These are phyloP conservation scores for Prunus yedoensis DNA, from an alignment of 331 rosid genomes.

Conservation along the genomic window DNA sequence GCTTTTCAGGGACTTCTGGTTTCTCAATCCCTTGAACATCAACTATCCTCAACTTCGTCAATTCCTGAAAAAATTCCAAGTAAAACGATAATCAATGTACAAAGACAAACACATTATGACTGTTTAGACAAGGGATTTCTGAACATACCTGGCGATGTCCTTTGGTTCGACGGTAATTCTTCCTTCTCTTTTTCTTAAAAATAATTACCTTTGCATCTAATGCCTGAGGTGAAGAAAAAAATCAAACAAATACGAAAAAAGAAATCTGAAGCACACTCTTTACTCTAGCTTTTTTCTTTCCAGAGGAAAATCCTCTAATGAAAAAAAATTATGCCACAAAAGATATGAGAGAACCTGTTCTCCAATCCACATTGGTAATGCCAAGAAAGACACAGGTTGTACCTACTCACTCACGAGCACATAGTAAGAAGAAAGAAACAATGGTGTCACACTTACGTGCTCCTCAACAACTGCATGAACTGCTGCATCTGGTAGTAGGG, in stretches of 20 bases:
- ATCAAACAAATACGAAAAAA: background rate
- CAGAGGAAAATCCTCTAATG: background rate
- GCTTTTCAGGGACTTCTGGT: conserved; percentile 43
- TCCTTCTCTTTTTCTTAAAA: conserved; percentile 91
- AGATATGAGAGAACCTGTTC: background rate
- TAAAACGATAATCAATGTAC: conserved; percentile 5
- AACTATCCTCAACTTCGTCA: conserved; percentile 87
- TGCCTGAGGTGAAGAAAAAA: conserved; percentile 44
- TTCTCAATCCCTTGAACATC: conserved; percentile 85
- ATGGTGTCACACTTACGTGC: conserved; percentile 64
- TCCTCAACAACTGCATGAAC: conserved; percentile 96
- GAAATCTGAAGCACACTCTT: too few relatives aligned
- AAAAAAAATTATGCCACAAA: background rate
- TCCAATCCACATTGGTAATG: conserved; percentile 1
- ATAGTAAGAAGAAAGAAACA: conserved; percentile 14
- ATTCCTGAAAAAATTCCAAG: conserved; percentile 53
- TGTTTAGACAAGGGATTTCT: background rate
- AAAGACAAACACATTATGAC: conserved; percentile 5
- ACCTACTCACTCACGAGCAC: background rate
- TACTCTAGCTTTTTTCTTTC: too few relatives aligned
- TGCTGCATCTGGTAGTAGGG: conserved; percentile 67
- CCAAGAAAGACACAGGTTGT: background rate
- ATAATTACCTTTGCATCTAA: conserved; percentile 82
- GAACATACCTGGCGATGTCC: conserved; percentile 86
- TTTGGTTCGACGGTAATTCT: conserved; percentile 84